Base-by-base conservation (phyloP, 352 stramenopile genomes). In the Globisporangium lucens region DNA sequence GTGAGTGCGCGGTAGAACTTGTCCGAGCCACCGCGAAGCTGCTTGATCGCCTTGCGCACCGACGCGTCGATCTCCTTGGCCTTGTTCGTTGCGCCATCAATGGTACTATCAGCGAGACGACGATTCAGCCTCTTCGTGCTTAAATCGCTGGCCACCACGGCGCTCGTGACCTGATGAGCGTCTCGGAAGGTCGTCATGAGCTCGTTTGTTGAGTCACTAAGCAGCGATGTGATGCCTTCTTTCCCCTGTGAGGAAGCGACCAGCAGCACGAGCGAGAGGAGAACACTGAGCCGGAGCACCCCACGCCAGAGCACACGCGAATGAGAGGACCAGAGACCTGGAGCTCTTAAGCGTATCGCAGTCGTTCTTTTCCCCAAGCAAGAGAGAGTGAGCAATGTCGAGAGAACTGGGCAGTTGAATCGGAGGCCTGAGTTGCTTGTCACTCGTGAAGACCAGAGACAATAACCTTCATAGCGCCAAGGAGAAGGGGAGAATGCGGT, bases 1-100 rank as follows among this genome's bases (percentile, higher is more conserved):
- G 89, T 84, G 49, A 91, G 60, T n/a, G 90, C 73, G 4, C 76
- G 60, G 73, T 91, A 91, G 63, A 89, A 90, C 57, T 85, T 80
- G 43, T 78, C 66, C 1, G 65, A 82, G 56, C 81, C 80, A 52
- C 81, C 80, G 29, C 83, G 83, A 29, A 91, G 63, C 52, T 89
- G 74, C 65, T 85, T 88, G 64, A 91, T 83, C 5, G 74, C 74
- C 46, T 87, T 75, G 64, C 82, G 82, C n/a, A 87, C 79, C 15
- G 63, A 76, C 1, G 68, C 75, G 3, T 79, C 82, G 13, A 90
- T 71, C 56, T 81, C 59, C 15, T 77, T 82, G 2, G 82, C 82
- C 63, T 90, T 72, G 17, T 63, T 58, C 2, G 73, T 72, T 33
- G 79, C 79, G 10, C 75, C 63, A 24, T 58, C 10, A 33, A 58